A percentile compares a stretch with the other conserved stretches of the same genome.
Conservation (phyloP, 2,329 filamentous ascomycete genomes). For the Ascochyta pisi region DNA sequence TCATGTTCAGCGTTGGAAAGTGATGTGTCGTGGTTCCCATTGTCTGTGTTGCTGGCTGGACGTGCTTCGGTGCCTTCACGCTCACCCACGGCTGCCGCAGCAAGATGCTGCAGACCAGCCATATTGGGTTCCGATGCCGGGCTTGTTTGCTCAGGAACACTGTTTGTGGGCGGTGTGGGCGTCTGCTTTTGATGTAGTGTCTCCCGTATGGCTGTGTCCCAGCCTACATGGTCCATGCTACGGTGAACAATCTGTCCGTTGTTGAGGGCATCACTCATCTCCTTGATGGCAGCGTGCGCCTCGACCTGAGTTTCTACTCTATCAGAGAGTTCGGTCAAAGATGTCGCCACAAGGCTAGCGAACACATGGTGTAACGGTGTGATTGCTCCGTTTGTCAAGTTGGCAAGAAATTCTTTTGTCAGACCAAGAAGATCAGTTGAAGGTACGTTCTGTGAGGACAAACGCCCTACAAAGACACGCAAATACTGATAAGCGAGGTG, state of each 20-base stretch:
- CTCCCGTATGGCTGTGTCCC: conserved; percentile 46
- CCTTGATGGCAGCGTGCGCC: conserved; percentile 45
- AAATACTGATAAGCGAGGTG: conserved; percentile 48
- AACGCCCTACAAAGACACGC: conserved; percentile 42
- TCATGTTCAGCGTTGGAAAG: conserved; percentile 39
- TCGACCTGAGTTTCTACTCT: conserved; percentile 46
- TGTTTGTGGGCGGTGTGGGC: conserved; percentile 26
- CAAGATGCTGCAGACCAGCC: conserved; percentile 48
- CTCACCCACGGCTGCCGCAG: conserved; percentile 48
- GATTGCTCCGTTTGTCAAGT: conserved; percentile 34
- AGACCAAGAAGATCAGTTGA: conserved; percentile 36
- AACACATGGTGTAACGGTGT: conserved; percentile 48
- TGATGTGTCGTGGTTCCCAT: conserved; percentile 24
- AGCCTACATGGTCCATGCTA: conserved; percentile 40
- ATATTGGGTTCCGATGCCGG: conserved; percentile 44
- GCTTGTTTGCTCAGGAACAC: conserved; percentile 32
- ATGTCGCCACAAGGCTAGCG: conserved; percentile 45
- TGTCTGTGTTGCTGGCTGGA: conserved; percentile 37
- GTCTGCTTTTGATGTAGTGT: conserved; percentile 40
- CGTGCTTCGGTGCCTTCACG: conserved; percentile 40
- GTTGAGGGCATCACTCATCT: conserved; percentile 43
- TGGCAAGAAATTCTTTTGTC: conserved; percentile 40
- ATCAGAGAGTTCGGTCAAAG: conserved; percentile 44
- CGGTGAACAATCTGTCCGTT: conserved; percentile 43
- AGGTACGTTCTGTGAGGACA: conserved; percentile 28